A percentile compares a stretch with the other conserved stretches of the same genome.
Evolutionary conservation across 352 stramenopile genomes (phyloP).

Genomic region (Peronospora farinosa): DNA sequence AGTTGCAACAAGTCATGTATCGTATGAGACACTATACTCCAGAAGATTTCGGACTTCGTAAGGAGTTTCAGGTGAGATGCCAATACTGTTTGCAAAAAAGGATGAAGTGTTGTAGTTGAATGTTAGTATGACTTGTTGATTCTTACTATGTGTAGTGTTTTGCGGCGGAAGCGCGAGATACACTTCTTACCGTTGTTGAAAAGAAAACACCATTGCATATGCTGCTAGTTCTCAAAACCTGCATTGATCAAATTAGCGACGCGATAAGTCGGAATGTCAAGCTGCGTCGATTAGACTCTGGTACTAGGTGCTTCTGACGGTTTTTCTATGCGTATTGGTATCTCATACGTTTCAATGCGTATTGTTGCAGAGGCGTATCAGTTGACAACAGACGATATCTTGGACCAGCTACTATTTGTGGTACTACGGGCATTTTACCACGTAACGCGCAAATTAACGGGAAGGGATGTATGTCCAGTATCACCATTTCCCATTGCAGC

Average conservation of each 20-base stretch:
- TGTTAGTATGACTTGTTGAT: not conserved
- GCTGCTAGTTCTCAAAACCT: slow-evolving; percentile 62
- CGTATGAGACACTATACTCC: slow-evolving; percentile 58
- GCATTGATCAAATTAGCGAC: slow-evolving; percentile 56
- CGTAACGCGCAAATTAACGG: slow-evolving; percentile 4
- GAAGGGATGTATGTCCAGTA: slow-evolving; percentile 2
- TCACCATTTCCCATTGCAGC: slow-evolving; percentile 46
- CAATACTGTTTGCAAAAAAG: not conserved
- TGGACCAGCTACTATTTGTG: slow-evolving; percentile 73
- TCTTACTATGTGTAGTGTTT: slow-evolving; percentile 30
- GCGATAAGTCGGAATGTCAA: slow-evolving; percentile 47
- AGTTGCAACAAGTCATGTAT: slow-evolving; percentile 37
- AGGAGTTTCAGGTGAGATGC: slow-evolving; percentile 53
- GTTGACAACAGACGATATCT: slow-evolving; percentile 72
- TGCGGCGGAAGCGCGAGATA: slow-evolving; percentile 35
- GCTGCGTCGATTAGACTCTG: slow-evolving; percentile 43
- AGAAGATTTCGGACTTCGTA: slow-evolving; percentile 59
- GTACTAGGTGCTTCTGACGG: slow-evolving; percentile 17
- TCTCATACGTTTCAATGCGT: slow-evolving; percentile 1
- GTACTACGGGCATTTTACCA: slow-evolving; percentile 49
- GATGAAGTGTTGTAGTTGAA: not conserved
- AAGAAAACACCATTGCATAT: slow-evolving; percentile 71
- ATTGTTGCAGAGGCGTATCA: slow-evolving; percentile 36
- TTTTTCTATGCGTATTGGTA: not conserved
- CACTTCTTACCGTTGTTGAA: slow-evolving; percentile 28